Conservation (phyloP, 2,329 filamentous ascomycete genomes). For the Orbilia oligospora region DNA sequence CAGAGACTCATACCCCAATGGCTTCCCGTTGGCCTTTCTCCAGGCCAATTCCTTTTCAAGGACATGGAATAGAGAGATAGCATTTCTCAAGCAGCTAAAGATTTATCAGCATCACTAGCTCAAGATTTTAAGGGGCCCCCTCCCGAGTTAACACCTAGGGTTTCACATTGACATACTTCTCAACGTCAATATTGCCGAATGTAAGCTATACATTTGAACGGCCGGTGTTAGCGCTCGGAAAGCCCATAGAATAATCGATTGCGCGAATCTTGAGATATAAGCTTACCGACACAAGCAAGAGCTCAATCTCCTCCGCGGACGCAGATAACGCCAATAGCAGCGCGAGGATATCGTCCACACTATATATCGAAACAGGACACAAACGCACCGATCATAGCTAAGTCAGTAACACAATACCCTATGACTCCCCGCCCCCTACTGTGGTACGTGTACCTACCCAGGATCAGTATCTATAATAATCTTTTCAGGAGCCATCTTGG, state of each 20-base stretch:
- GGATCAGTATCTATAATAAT: constrained; percentile 98
- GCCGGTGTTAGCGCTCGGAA: not conserved
- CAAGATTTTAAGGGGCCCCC: no score
- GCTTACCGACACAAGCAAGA: constrained; percentile 79
- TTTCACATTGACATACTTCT: constrained; percentile 77
- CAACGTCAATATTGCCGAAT: constrained; percentile 91
- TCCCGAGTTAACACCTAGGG: no score
- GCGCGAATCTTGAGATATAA: not conserved
- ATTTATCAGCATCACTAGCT: not conserved
- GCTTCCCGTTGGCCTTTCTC: constrained; percentile 78
- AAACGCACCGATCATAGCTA: constrained; percentile 32
- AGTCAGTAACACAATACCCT: constrained; percentile 11
- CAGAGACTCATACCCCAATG: constrained; percentile 81
- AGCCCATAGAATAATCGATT: not conserved
- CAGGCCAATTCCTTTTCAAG: constrained; percentile 90
- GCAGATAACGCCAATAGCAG: constrained; percentile 88
- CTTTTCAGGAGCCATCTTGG: constrained; percentile 76
- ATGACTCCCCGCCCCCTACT: not conserved
- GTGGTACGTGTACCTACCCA: constrained; percentile 66
- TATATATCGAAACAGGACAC: constrained; percentile 9
- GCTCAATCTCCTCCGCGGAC: constrained; percentile 84
- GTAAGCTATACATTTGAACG: constrained; percentile 71
- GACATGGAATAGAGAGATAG: constrained; percentile 90
- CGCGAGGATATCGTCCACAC: constrained; percentile 91
- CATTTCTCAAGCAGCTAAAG: constrained; percentile 84